Conservation (phyloP, 371 early-diverging fungal genomes). For the Mortierella sp. region DNA sequence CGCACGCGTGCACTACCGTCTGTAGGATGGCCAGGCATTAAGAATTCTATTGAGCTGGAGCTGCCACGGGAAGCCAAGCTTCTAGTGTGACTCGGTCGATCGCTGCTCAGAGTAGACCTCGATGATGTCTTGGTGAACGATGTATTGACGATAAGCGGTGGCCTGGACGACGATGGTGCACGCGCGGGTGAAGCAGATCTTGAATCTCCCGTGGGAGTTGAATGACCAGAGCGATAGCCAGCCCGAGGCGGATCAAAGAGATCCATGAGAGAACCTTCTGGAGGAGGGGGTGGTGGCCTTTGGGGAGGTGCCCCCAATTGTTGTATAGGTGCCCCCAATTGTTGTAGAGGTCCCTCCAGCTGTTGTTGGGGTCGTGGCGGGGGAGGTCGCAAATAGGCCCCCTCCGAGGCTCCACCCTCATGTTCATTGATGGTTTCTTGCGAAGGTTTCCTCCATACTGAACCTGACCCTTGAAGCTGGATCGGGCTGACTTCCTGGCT, state of each 20-base stretch:
- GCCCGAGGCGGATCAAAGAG: conserved; percentile 32
- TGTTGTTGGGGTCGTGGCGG: conserved; percentile 18
- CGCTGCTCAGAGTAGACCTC: conserved; percentile 20
- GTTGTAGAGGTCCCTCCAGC: conserved; percentile 17
- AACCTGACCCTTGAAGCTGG: conserved; percentile 17
- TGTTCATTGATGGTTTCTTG: conserved; percentile 19
- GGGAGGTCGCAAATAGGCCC: conserved; percentile 20
- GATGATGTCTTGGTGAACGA: conserved; percentile 39
- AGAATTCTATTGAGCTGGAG: conserved; percentile 19
- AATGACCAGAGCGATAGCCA: conserved; percentile 19
- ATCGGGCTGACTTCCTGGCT: conserved; percentile 29
- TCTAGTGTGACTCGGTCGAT: conserved; percentile 44
- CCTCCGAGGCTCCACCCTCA: conserved; percentile 6
- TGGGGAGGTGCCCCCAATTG: conserved; percentile 18
- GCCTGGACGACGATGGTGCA: conserved; percentile 15
- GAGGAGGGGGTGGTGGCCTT: conserved; percentile 42
- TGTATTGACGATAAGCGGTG: conserved; percentile 35
- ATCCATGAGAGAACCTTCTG: conserved; percentile 45
- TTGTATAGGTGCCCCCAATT: too few relatives aligned
- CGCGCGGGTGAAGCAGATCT: conserved; percentile 39
- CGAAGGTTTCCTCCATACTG: conserved; percentile 12
- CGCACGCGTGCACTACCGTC: conserved; percentile 8
- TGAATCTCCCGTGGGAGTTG: conserved; percentile 24
- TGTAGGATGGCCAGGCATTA: not conserved
- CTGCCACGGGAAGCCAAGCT: conserved; percentile 21